Evolutionary conservation across 768 basidiomycete species (phyloP).

Genomic region (Porphyrellus cyaneotinctus): DNA sequence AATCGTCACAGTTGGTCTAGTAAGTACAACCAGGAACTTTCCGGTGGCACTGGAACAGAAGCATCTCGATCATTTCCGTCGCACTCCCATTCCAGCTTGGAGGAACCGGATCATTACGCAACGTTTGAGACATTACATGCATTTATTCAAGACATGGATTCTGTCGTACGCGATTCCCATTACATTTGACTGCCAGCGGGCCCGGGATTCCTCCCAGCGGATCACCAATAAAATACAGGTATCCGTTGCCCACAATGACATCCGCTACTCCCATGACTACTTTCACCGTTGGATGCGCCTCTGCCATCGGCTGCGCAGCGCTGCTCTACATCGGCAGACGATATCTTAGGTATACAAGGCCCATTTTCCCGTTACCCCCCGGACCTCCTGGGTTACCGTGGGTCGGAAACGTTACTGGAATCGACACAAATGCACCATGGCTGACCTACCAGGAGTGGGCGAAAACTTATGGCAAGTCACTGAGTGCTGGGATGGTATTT

Average conservation of each 20-base stretch:
- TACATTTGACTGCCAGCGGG: too few relatives aligned
- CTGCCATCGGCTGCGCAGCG: not conserved
- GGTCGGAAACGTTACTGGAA: not conserved
- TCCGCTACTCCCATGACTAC: not conserved
- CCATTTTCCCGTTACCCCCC: slow-evolving; percentile 6
- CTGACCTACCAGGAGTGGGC: slow-evolving; percentile 34
- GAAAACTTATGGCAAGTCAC: slow-evolving; percentile 27
- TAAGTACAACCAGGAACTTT: not conserved
- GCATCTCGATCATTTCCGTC: not conserved
- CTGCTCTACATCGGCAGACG: not conserved
- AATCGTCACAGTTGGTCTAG: too few relatives aligned
- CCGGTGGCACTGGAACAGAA: not conserved
- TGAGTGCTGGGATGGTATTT: slow-evolving; percentile 7
- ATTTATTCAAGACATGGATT: not conserved
- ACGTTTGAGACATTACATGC: not conserved
- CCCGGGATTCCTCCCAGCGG: too few relatives aligned
- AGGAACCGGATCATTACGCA: not conserved
- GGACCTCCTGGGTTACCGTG: slow-evolving; percentile 1
- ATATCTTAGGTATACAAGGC: slow-evolving; percentile 21
- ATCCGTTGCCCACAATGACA: not conserved
- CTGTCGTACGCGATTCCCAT: too few relatives aligned
- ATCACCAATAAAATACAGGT: too few relatives aligned
- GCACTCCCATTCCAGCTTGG: too few relatives aligned
- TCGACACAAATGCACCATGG: not conserved
- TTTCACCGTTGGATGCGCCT: not conserved